phyloP scores from a whole-genome alignment of 495 filamentous ascomycete genomes.

The Poronia punctata region DNA sequence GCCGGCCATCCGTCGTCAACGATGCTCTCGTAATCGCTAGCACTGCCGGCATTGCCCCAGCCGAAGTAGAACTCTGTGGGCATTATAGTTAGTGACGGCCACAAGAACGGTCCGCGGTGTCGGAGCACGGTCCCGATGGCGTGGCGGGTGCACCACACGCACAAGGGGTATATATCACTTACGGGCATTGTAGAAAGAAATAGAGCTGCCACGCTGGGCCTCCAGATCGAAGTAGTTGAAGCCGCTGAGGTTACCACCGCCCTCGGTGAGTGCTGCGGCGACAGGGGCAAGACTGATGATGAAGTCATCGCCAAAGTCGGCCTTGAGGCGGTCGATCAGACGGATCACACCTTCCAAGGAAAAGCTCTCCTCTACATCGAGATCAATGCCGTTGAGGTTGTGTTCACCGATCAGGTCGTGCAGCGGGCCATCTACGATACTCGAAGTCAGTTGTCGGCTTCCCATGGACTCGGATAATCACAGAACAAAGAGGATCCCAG shows the following conservation, averaged over 20 bases:
- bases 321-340: slow-evolving; percentile 67
- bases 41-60: slow-evolving; percentile 56
- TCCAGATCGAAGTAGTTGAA: slow-evolving; percentile 72
- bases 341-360: slow-evolving; percentile 62
- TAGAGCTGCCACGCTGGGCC: slow-evolving; percentile 53
- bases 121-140: too few relatives aligned
- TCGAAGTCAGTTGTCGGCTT: too few relatives aligned
- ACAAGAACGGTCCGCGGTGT: too few relatives aligned
- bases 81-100: background rate
- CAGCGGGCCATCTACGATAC: slow-evolving; percentile 58
- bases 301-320: slow-evolving; percentile 64
- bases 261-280: slow-evolving; percentile 57
- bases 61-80: slow-evolving; percentile 78
- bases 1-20: slow-evolving; percentile 57
- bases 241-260: slow-evolving; percentile 55
- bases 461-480: too few relatives aligned
- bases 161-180: background rate
- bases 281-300: slow-evolving; percentile 76
- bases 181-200: slow-evolving; percentile 67
- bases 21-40: slow-evolving; percentile 58
- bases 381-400: slow-evolving; percentile 66
- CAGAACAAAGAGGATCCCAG: too few relatives aligned
- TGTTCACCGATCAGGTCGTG: slow-evolving; percentile 51
- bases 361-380: slow-evolving; percentile 80
- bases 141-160: background rate